Base-by-base conservation (phyloP, 2,329 filamentous ascomycete genomes). In the Cladosporium colombiae region DNA sequence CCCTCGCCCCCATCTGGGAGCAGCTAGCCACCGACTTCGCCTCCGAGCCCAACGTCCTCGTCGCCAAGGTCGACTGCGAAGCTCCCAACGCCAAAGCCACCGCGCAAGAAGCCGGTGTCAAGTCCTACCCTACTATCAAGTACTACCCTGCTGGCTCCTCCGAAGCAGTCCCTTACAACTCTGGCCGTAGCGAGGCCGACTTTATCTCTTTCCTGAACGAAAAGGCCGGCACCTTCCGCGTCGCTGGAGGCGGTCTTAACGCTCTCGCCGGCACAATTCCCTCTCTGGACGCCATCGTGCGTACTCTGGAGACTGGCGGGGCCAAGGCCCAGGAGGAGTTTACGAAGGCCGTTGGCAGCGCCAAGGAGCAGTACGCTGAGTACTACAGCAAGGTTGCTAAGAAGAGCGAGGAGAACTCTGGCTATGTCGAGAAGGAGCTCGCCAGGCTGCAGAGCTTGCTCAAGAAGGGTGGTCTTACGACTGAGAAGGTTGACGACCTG, bases 21-120 rank as follows among this genome's bases (percentile, higher is more conserved):
- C 87, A 87, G 62, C 83, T 98, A 70, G 94, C 95, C 69, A 83
- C 84, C 68, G 91, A 93, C 81, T 99, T 93, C 80, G 84, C 85
- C 70, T 86, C 84, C 76, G 95, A 99, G 75, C 80, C 88, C 67
- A 84, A 86, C 70, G 92, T 99, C 69, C 77, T 97, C 53, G 88
- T 99, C 75, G 95, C 93, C 79, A 98, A 99, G 84, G 90, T 99
- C 68, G 94, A 99, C 77, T 93, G 92, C 75, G 94, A 99, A 81
- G 88, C 90, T 33, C 88, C 91, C 73, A 92, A 92, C 79, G 88
- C 90, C 79, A 97, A 97, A 82, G 86, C 86, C 53, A 88, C 89
- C 59, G 89, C 93, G 61, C 80, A 87, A 76, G 88, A 89, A 61
- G 89, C 95, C 76, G 92, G 89, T 68, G 87, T 99, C 71, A 86